Base-by-base conservation (phyloP, 305 asterid genomes). In the Fraxinus greggii region DNA sequence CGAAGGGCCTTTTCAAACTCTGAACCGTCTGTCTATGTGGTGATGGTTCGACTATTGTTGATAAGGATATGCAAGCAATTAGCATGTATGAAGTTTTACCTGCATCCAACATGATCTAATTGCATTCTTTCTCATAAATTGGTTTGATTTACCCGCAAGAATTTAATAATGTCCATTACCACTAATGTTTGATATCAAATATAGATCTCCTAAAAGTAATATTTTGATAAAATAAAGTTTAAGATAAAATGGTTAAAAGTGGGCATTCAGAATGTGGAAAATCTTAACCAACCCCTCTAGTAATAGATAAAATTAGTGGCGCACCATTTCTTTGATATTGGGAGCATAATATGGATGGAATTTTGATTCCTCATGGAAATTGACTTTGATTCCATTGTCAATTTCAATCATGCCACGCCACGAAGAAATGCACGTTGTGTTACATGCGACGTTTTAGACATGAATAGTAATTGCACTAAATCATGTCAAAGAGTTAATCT, bases 221-320 rank as follows among this genome's bases (percentile, higher is more conserved):
- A 61, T 23, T 61, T 23, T 61, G 7, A 61, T 61, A 63, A 63
- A 6, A 65, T 65, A 26, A 24, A 54, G 26, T 5, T n/a, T 5
- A 3, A 23, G 2, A 61, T 23, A 24, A 7, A 69, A 29, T 12
- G 75, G 33, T 67, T 67, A 21, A 4, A 67, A 67, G 36, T 67
- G 74, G 75, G 75, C 75, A 69, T 15, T 65, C 72, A 65, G 32
- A 65, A 69, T 29, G 75, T 29, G 75, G 72, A 15, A 29, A 23
- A 54, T 54, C 63, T 17, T 54, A 2, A 13, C 21, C 32, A 67
- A 69, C 42, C 75, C 10, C 8, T 70, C 6, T 70, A 13, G 38
- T 67, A 24, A 21, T 26, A 65, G 31, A 61, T 61, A 61, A 61
- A 67, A 4, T 54, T 26, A 70, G 75, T 70, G 75, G 75, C 12